Evolutionary conservation across 2,329 filamentous ascomycete species (phyloP).

Genomic region (Alternaria sp.): DNA sequence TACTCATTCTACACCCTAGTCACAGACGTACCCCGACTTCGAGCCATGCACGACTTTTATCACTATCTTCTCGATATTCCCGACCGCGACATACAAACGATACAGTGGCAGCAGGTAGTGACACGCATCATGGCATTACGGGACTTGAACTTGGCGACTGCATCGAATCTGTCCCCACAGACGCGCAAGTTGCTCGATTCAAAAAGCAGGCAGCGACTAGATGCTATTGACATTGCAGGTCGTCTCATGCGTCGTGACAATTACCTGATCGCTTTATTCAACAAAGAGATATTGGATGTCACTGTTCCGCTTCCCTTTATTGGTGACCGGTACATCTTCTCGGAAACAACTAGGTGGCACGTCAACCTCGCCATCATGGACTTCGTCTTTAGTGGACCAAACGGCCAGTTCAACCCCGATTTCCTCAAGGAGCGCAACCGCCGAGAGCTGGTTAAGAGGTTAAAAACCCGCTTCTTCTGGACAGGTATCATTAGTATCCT

Average conservation of each 20-base stretch:
- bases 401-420: constrained; percentile 84
- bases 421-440: constrained; percentile 87
- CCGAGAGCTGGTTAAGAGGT: constrained; percentile 76
- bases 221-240: constrained; percentile 97
- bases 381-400: constrained; percentile 84
- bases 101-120: constrained; percentile 93
- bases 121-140: constrained; percentile 83
- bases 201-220: constrained; percentile 91
- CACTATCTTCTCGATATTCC: constrained; percentile 82
- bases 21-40: constrained; percentile 75
- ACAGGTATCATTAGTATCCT: constrained; percentile 87
- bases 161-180: constrained; percentile 65
- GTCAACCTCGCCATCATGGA: constrained; percentile 90
- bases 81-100: constrained; percentile 87
- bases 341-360: constrained; percentile 90
- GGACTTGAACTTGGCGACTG: constrained; percentile 88
- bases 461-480: constrained; percentile 81
- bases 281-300: constrained; percentile 92
- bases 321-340: constrained; percentile 81
- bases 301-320: constrained; percentile 87
- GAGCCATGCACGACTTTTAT: constrained; percentile 86
- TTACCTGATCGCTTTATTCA: constrained; percentile 95
- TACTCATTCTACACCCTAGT: constrained; percentile 79
- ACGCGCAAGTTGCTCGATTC: constrained; percentile 74
- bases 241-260: constrained; percentile 96